Base-by-base conservation (phyloP, 2,329 filamentous ascomycete species). In the Clarireedia paspali region DNA sequence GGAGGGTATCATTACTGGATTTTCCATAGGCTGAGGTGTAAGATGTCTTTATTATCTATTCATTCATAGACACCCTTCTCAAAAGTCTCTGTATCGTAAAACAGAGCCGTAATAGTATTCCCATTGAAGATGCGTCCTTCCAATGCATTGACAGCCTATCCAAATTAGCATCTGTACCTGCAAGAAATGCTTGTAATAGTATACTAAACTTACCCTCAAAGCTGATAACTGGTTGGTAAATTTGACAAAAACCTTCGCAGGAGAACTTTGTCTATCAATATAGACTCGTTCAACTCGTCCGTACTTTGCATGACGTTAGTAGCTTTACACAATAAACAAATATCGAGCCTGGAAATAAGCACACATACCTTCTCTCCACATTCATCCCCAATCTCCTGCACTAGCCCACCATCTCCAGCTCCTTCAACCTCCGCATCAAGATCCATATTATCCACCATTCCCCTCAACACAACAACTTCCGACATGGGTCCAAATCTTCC, bases 341-440 rank as follows among this genome's bases (percentile, higher is more conserved):
- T 7, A 23, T 23, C 42, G 23, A 46, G 23, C 12, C 42, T 14
- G 12, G 10, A 24, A 46, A 3, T 14, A 6, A 46, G 14, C 12
- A 61, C 12, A 61, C 68, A 62, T 67, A 85, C 82, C 78, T 91
- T 91, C 62, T 89, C 83, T 50, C 85, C 85, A 71, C 95, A 96
- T 68, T 95, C 89, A 67, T 96, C 89, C 6, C 94, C 94, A 71
- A 99, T 96, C 70, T 96, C 91, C 73, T 97, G 92, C 63, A 92
- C 85, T 50, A 99, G 74, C 0, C 83, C 83, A 12, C 76, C 77
- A 53, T 79, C 78, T 36, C 82, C 78, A 17, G 75, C 72, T 12
- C 77, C 73, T 57, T 85, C 81, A 49, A 96, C 82, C 70, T 96
- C 92, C n/a, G 77, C 78, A 56, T 86, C 81, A 46, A 96, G 73